Evolutionary conservation across 2,329 filamentous ascomycete species (phyloP), one percentile per base, ranked within the genome.

Genomic region (Dothideomycetes sp.): DNA sequence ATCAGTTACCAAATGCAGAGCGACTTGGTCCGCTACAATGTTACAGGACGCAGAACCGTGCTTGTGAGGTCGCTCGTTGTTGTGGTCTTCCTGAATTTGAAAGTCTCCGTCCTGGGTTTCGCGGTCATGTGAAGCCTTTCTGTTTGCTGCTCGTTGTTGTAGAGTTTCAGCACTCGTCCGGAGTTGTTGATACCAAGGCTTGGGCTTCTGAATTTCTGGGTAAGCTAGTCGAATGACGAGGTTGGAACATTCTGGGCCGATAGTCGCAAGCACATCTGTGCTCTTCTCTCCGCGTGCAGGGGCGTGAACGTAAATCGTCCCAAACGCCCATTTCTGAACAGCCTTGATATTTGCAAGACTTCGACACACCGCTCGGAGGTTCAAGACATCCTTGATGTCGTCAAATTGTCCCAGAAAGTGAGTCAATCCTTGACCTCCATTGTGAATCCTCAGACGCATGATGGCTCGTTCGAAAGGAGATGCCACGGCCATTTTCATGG

Each of bases 221-320:
- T 27, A 40, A 4, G 38, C 38, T 5, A 40, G 31, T 11, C 22
- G 35, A 14, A 40, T 27, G 3, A 40, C 33, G 18, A 40, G 14
- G 11, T 31, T 11, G 17, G 17, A 27, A 10, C 38, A 36, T 7
- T n/a, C 2, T 2, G 3, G 10, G 7, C 4, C 38, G 4, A 32
- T 11, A 3, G 4, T 18, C 14, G 4, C 7, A 11, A 40, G 38
- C 11, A 18, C 18, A 3, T 31, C 27, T 11, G 27, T 16, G 3
- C 22, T 10, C 15, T 40, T 32, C 4, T 27, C 24, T 3, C 27
- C 15, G 16, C 27, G 22, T 14, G 27, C 15, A n/a, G 38, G 38
- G 4, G 38, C 35, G 24, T 40, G 38, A 9, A 40, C 27, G 19
- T 37, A 37, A 19, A 41, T 29, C 2, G 34, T 41, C 14, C 33